Base-by-base conservation (phyloP, 306 rosid genomes). In the Luffa acutangula region DNA sequence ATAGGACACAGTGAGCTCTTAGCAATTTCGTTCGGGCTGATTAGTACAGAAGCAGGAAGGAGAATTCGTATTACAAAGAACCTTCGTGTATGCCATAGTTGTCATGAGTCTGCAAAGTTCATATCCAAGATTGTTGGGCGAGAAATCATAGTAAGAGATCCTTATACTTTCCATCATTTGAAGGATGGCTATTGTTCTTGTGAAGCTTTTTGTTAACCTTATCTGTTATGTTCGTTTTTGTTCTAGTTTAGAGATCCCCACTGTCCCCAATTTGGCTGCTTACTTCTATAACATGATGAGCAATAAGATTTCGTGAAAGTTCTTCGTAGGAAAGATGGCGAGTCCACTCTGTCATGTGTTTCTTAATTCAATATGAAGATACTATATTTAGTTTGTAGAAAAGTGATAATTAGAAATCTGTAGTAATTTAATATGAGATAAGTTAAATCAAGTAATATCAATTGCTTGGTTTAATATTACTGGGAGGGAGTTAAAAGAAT, bases 131-230 rank as follows among this genome's bases (percentile, higher is more conserved):
- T 79, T 13, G 79, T 75, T 7, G 77, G 85, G 48, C 82, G 91
- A 80, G 91, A 92, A 80, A 89, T 92, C 84, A 79, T 89, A 79
- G 81, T 92, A 31, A 92, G 89, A 85, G 93, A 92, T 82, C 89
- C 88, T 6, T 86, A 84, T 46, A 49, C 79, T 62, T 87, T 92
- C 86, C 97, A 89, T 73, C 90, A 86, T 87, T 92, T 92, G 73
- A 86, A 69, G 41, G 86, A 85, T 56, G 97, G 95, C 8, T 31
- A 60, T 41, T 92, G 95, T 77, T 89, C 93, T n/a, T 90, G 95
- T 78, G 83, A 82, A 56, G 83, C 83, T 79, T 83, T 73, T 64
- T 87, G 89, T 88, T 90, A 82, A 86, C 33, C 31, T 67, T 14
- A 10, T 63, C 25, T 70, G 72, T 65, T 12, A 45, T 43, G 76